Base-by-base conservation (phyloP, 2,329 filamentous ascomycete species). In the Colletotrichum sp. region DNA sequence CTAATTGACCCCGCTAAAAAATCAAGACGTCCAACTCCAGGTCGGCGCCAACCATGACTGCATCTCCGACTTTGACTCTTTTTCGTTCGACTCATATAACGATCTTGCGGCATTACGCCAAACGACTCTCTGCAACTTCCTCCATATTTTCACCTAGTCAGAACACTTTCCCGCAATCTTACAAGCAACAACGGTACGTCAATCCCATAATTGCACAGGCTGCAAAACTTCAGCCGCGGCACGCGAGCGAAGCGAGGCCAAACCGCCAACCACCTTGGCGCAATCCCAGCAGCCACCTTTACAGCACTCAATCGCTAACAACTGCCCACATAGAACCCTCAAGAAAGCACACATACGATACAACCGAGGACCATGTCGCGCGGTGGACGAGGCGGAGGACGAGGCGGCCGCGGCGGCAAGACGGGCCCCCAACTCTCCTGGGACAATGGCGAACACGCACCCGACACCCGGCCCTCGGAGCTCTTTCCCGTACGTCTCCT, bases 391-490 rank as follows among this genome's bases (percentile, higher is more conserved):
- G 87, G 90, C 78, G 87, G 67, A 34, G 67, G 67, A 26, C 55
- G 90, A 66, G 88, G 88, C 64, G 87, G 85, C 55, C 85, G 87
- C 74, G 87, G 88, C 69, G 87, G 88, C 62, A 84, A 85, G n/a
- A 81, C 87, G 67, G 85, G 84, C 59, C 87, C 86, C 13, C 86
- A 86, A 32, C 85, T 90, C 70, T 87, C 90, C 0, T 91, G 90
- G 88, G 87, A 87, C 59, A 86, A 87, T 55, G 89, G 73, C 73
- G 73, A 75, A 63, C 73, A 90, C 77, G 90, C 92, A 77, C 87
- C 89, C 10, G 89, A 91, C 80, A 87, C 87, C 67, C 86, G 89
- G 36, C 90, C 90, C 8, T 89, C 89, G n/a, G 90, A 92, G 78
- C 87, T 90, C 12, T 92, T 92, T 75, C 90, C 90, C 0, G 90